These are phyloP conservation scores for Vitis hybrid DNA, from an alignment of 177 flowering plant species.

Conservation along the genomic window DNA sequence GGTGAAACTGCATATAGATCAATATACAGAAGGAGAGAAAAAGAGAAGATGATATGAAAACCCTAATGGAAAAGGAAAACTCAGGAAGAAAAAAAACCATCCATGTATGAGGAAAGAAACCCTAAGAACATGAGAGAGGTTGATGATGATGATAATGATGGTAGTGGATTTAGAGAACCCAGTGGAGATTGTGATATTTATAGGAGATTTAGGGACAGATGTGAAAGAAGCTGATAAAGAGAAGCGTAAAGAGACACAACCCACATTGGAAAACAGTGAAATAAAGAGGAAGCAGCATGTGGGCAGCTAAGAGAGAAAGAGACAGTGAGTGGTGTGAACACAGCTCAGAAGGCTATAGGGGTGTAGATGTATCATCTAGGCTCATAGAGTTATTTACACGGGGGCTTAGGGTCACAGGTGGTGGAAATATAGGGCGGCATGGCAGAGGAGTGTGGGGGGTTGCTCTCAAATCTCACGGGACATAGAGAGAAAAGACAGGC, in stretches of 20 bases:
- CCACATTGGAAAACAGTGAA: conserved; percentile 25
- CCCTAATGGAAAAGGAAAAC: no score
- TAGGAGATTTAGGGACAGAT: not conserved
- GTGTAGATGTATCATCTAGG: not conserved
- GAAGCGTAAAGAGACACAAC: conserved; percentile 5
- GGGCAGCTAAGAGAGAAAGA: conserved; percentile 15
- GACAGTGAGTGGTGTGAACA: conserved; percentile 6
- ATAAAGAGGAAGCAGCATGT: conserved; percentile 15
- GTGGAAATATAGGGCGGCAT: conserved; percentile 20
- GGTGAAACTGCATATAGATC: no score
- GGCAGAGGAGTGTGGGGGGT: conserved; percentile 12
- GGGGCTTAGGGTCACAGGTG: conserved; percentile 20
- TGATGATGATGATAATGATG: no score
- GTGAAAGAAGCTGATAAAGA: conserved; percentile 3
- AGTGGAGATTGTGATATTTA: not conserved
- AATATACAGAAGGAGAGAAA: no score
- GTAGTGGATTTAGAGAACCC: no score
- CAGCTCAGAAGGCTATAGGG: not conserved
- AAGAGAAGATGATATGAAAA: no score
- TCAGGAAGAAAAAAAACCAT: no score
- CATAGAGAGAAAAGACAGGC: no score
- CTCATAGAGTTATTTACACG: not conserved
- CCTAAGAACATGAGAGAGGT: no score
- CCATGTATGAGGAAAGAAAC: no score
- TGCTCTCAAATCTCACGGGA: not conserved